phyloP scores from a whole-genome alignment of 83 land plant genomes.

The Picea abies region DNA sequence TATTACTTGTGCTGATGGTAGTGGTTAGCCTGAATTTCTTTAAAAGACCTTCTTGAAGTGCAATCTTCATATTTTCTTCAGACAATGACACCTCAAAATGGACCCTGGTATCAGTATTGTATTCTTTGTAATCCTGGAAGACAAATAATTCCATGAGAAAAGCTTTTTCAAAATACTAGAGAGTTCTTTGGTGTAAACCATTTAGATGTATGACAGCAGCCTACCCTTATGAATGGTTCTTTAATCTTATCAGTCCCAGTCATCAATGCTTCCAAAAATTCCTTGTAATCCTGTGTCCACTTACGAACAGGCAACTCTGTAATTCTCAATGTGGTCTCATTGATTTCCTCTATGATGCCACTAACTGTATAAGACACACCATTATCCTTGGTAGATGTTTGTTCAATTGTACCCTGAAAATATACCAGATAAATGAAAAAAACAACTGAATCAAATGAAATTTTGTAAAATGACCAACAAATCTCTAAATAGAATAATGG shows the following conservation, averaged over 20 bases:
- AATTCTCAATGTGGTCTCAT: conserved; percentile 81
- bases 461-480: no score
- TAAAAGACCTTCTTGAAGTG: conserved; percentile 76
- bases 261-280: conserved; percentile 71
- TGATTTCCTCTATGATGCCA: conserved; percentile 83
- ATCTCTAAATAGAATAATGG: no score
- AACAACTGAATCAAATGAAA: no score
- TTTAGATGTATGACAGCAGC: neutral
- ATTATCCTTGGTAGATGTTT: conserved; percentile 72
- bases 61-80: conserved; percentile 73
- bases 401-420: conserved; percentile 79
- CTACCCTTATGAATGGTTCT: conserved; percentile 90
- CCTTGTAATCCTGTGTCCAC: conserved; percentile 96
- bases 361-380: conserved; percentile 73
- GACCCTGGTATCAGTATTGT: conserved; percentile 63
- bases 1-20: conserved; percentile 88
- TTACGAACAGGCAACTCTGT: conserved; percentile 87
- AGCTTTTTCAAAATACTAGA: neutral
- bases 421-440: neutral
- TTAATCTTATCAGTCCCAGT: conserved; percentile 61
- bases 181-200: neutral
- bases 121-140: conserved; percentile 65
- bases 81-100: conserved; percentile 73
- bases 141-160: neutral
- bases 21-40: conserved; percentile 96